A percentile compares a stretch with the other conserved stretches of the same genome.
phyloP scores from a whole-genome alignment of 2,329 filamentous ascomycete genomes.

The Aspergillus sclerotialis region DNA sequence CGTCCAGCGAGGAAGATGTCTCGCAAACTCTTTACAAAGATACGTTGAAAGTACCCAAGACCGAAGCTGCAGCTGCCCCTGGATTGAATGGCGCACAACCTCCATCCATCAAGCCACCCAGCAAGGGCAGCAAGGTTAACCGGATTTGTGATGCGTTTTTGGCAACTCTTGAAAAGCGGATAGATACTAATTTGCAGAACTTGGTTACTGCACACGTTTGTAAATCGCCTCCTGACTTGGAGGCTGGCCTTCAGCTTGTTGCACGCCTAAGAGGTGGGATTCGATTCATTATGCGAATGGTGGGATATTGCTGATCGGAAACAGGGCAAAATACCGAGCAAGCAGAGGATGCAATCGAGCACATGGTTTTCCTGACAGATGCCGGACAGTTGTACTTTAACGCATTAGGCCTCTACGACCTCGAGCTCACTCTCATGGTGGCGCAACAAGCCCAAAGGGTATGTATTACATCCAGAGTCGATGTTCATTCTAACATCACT shows the following conservation, averaged over 20 bases:
- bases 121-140: conserved; percentile 64
- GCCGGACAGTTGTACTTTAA: conserved; percentile 87
- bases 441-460: conserved; percentile 89
- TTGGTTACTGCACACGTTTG: conserved; percentile 92
- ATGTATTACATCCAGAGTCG: conserved; percentile 5
- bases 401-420: conserved; percentile 81
- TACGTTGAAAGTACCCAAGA: conserved; percentile 52
- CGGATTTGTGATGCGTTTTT: conserved; percentile 81
- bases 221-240: conserved; percentile 83
- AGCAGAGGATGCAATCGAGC: conserved; percentile 84
- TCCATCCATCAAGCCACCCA: conserved; percentile 6
- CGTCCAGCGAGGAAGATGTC: conserved; percentile 71
- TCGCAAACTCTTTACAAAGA: conserved; percentile 90
- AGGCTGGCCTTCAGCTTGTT: conserved; percentile 74
- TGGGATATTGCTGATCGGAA: not conserved
- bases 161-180: conserved; percentile 54
- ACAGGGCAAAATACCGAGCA: conserved; percentile 57
- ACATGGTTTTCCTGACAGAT: conserved; percentile 95
- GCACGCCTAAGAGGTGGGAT: conserved; percentile 55
- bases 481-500: conserved; percentile 7
- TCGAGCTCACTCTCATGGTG: conserved; percentile 81
- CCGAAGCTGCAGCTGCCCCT: conserved; percentile 16
- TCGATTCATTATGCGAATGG: not conserved
- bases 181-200: conserved; percentile 69
- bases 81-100: conserved; percentile 15